phyloP scores from a whole-genome alignment of 2,329 filamentous ascomycete species.

The Ambrosiella xylebori region DNA sequence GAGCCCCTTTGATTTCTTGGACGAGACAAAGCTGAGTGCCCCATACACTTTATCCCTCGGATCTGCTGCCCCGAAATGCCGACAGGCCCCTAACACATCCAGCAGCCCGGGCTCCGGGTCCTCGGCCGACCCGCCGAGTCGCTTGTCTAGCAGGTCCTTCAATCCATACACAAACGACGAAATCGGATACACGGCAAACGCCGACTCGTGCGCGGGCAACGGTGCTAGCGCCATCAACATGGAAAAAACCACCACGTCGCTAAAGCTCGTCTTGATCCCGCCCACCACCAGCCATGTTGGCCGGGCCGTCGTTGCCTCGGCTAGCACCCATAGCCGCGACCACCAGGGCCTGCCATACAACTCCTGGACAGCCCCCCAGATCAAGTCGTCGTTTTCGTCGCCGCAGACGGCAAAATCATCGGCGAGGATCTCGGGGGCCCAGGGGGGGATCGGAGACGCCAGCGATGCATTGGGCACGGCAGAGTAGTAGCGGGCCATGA shows the following conservation, averaged over 20 bases:
- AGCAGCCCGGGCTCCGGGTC: slow-evolving; percentile 10
- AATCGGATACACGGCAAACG: slow-evolving; percentile 10
- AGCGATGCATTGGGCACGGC: slow-evolving; percentile 1
- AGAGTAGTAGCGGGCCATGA: slow-evolving; percentile 11
- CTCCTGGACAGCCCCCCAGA: slow-evolving; percentile 12
- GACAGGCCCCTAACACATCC: slow-evolving; percentile 12
- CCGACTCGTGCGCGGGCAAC: slow-evolving; percentile 13
- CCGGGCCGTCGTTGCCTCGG: slow-evolving; percentile 10
- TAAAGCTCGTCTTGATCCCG: slow-evolving; percentile 5
- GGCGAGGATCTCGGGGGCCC: slow-evolving; percentile 10
- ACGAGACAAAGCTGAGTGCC: slow-evolving; percentile 16
- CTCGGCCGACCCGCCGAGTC: slow-evolving; percentile 1
- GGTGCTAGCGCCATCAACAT: slow-evolving; percentile 13
- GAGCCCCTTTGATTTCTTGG: slow-evolving; percentile 15
- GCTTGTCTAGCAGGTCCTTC: slow-evolving; percentile 11
- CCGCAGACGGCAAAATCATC: slow-evolving; percentile 14
- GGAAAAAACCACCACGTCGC: slow-evolving; percentile 12
- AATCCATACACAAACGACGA: slow-evolving; percentile 13
- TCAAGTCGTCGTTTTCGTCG: slow-evolving; percentile 9
- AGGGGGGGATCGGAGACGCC: slow-evolving; percentile 7
- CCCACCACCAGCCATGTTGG: slow-evolving; percentile 14
- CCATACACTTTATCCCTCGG: slow-evolving; percentile 18
- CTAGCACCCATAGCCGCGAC: slow-evolving; percentile 13
- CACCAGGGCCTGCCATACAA: slow-evolving; percentile 14
- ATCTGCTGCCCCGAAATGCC: slow-evolving; percentile 14